phyloP scores from a whole-genome alignment of 2,329 filamentous ascomycete genomes.

The Colletotrichum ledebouriae region DNA sequence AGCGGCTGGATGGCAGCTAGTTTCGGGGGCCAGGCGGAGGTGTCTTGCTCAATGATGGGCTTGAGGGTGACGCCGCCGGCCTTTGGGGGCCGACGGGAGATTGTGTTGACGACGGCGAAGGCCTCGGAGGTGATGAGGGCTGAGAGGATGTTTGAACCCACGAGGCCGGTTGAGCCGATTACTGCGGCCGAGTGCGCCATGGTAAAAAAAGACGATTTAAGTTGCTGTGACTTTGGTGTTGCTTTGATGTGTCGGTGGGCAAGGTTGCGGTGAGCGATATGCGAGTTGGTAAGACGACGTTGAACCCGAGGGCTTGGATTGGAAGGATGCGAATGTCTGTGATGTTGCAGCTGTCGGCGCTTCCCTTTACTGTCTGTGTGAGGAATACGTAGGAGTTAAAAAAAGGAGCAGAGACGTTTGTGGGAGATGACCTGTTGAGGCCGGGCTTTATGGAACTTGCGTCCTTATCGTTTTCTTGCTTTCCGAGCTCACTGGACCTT shows the following conservation, averaged over 20 bases:
- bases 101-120: slow-evolving; percentile 70
- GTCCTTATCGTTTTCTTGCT: slow-evolving; percentile 5
- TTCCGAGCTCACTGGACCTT: slow-evolving; percentile 12
- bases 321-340: slow-evolving; percentile 27
- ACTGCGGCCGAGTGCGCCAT: slow-evolving; percentile 50
- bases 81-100: slow-evolving; percentile 75
- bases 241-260: slow-evolving; percentile 11
- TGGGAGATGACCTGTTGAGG: slow-evolving; percentile 30
- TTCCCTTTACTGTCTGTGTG: slow-evolving; percentile 28
- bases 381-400: not conserved
- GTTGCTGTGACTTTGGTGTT: not conserved
- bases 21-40: slow-evolving; percentile 74
- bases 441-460: slow-evolving; percentile 37
- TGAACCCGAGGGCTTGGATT: slow-evolving; percentile 24
- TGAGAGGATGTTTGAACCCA: slow-evolving; percentile 80
- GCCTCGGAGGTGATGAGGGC: slow-evolving; percentile 69
- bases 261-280: slow-evolving; percentile 18
- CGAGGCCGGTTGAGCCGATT: slow-evolving; percentile 76
- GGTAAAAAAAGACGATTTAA: not conserved
- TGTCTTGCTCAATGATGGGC: slow-evolving; percentile 76
- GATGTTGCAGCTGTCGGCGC: slow-evolving; percentile 29
- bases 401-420: slow-evolving; percentile 25
- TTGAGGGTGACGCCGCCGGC: slow-evolving; percentile 63
- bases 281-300: slow-evolving; percentile 26
- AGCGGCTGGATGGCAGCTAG: slow-evolving; percentile 68